Evolutionary conservation across 2,329 filamentous ascomycete genomes (phyloP), one percentile per base, ranked within the genome.

Genomic region (Nothopassalora personata): DNA sequence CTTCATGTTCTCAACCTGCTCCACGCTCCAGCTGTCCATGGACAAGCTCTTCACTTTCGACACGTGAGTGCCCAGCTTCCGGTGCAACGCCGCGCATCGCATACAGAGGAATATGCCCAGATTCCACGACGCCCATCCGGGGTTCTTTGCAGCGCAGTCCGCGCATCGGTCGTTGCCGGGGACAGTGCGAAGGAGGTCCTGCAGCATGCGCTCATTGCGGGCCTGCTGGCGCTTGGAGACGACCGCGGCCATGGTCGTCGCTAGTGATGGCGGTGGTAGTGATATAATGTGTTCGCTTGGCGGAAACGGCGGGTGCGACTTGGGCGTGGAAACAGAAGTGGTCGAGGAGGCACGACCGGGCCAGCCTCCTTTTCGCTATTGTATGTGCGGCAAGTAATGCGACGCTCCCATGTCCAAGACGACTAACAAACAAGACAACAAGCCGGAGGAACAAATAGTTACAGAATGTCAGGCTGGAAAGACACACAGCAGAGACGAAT

Each of bases 71-170:
- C 94, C 94, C 70, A 99, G 81, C 77, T 97, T 97, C 71, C 94
- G 90, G 79, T 99, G 94, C 71, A 97, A 84, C 56, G 91, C 85
- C 56, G 92, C 94, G 80, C 94, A 99, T 73, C 94, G 90, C 89
- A 99, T 95, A 78, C 94, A 99, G 53, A 99, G 81, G 74, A 99
- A 99, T 65, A 97, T 86, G 60, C 94, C 94, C 76, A 99, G 80
- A 90, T 97, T 97, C 92, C 92, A 97, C 79, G 91, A 96, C 75
- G 92, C 91, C 92, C 92, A 97, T 79, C 86, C 91, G 85, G 94
- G 94, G 76, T 97, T 97, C 74, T 86, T 86, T 61, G 91, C 87
- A 72, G 87, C 84, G 77, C 94, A 99, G 77, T 99, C 94, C 64
- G 94, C 94, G 79, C 94, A 99, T 70, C 86, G 80, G 73, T 94